These are phyloP conservation scores for Ustilago loliicola DNA, from an alignment of 1,284 basidiomycete species.

Conservation along the genomic window DNA sequence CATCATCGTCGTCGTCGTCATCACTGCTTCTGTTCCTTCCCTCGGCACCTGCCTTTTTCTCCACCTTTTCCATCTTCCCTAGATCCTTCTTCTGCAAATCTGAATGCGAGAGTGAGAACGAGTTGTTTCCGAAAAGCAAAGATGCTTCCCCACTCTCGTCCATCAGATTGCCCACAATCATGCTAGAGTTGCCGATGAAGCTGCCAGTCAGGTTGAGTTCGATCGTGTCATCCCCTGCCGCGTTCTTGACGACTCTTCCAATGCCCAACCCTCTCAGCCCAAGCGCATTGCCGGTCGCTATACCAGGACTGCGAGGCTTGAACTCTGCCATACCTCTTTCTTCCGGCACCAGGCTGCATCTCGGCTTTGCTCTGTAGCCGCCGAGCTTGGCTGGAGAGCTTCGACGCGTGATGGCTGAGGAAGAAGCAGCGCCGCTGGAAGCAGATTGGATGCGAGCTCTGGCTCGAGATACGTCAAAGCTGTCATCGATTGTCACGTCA, in stretches of 20 bases:
- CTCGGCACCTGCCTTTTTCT: background rate
- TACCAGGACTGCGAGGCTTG: constrained; percentile 19
- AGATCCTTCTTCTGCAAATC: background rate
- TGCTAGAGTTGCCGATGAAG: constrained; percentile 36
- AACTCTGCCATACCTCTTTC: constrained; percentile 18
- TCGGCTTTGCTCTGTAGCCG: constrained; percentile 22
- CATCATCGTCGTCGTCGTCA: constrained; percentile 32
- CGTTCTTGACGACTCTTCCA: constrained; percentile 42
- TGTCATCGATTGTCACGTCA: constrained; percentile 49
- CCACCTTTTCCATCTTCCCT: background rate
- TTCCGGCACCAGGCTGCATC: constrained; percentile 44
- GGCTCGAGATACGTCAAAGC: constrained; percentile 46
- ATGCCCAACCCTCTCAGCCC: constrained; percentile 28
- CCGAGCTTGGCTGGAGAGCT: constrained; percentile 36
- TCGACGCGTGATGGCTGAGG: background rate
- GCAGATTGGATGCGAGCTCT: constrained; percentile 24
- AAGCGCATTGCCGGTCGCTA: constrained; percentile 9
- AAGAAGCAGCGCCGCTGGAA: background rate
- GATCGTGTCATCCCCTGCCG: constrained; percentile 45
- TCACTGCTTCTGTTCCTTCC: constrained; percentile 16
- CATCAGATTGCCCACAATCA: constrained; percentile 39
- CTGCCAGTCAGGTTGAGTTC: constrained; percentile 46
- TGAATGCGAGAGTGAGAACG: constrained; percentile 26
- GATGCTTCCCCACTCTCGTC: constrained; percentile 43
- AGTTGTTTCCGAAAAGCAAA: constrained; percentile 37